A percentile compares a stretch with the other conserved stretches of the same genome.
Conservation (phyloP, 2,329 filamentous ascomycete genomes). For the Coniochaeta ligniaria region DNA sequence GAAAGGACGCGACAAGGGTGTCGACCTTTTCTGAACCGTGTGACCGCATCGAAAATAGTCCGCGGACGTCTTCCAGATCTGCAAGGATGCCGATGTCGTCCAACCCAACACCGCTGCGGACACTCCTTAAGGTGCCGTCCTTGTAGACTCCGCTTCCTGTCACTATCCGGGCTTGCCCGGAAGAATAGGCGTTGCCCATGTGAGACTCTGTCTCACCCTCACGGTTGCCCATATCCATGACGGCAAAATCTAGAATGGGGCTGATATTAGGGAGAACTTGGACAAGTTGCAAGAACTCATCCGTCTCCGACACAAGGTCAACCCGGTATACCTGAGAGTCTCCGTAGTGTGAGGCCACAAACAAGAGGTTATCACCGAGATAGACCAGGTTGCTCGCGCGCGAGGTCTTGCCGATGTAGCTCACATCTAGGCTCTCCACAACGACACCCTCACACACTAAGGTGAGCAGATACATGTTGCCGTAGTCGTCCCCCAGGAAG, state of each 20-base stretch:
- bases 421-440: constrained; percentile 67
- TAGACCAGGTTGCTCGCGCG: constrained; percentile 75
- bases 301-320: constrained; percentile 36
- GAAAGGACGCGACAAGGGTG: constrained; percentile 70
- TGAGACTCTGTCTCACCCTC: constrained; percentile 57
- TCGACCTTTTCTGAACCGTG: constrained; percentile 47
- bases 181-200: constrained; percentile 80
- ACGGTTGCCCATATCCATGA: constrained; percentile 92
- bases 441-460: constrained; percentile 59
- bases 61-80: constrained; percentile 67
- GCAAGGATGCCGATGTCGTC: constrained; percentile 79
- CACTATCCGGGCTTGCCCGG: constrained; percentile 87
- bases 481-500: constrained; percentile 89
- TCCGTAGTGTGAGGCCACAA: constrained; percentile 86
- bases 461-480: constrained; percentile 76
- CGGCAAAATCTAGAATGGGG: constrained; percentile 82
- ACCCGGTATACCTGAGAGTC: constrained; percentile 78
- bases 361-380: constrained; percentile 64
- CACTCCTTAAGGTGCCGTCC: constrained; percentile 81
- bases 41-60: constrained; percentile 62
- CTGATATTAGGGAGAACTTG: constrained; percentile 80
- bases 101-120: constrained; percentile 87
- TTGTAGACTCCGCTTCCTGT: constrained; percentile 87
- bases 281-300: constrained; percentile 48
- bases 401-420: constrained; percentile 58